Evolutionary conservation across 148 eudicot species (phyloP), one percentile per base, ranked within the genome.

Genomic region (Euryodendron excelsum): DNA sequence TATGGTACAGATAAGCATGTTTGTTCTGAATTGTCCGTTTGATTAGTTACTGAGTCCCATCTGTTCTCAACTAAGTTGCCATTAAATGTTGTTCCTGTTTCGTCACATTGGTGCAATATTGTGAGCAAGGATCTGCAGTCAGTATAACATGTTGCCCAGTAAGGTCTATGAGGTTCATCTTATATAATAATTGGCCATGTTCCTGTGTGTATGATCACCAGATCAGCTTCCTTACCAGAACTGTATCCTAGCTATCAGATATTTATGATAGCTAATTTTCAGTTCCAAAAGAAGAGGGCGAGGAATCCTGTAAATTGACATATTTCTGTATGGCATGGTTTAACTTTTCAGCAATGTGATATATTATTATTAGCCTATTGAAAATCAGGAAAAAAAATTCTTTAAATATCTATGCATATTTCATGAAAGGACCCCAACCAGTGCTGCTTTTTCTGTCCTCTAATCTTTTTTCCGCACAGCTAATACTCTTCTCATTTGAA

Each of bases 31-130:
- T 31, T 63, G 39, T 75, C 28, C 12, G 31, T 58, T 73, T 44
- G 41, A 28, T 75, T 62, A 44, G 74, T 47, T 48, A 21, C 6
- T 63, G 37, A 23, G 14, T 34, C 76, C 47, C 47, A 56, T 55
- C 31, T 74, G 20, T 58, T 17, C 33, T 37, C 33, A 13, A 36
- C 65, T 25, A 58, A 25, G 25, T 36, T 23, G 45, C 25, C 25
- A 33, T 8, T 18, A 55, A 14, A 13, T 53, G 27, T 56, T 11
- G 18, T 77, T 37, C 44, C 25, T 36, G 33, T 33, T 31, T 34
- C 31, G 53, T 70, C 48, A 52, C 41, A 64, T 27, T 28, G 45
- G 5, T 44, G 78, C 21, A 47, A 69, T 45, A 73, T 14, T 77
- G 30, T 67, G n/a, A 67, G 58, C 13, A 23, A 20, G 73, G 61